Evolutionary conservation across 306 rosid species (phyloP).

Genomic region (Fagus sylvatica): DNA sequence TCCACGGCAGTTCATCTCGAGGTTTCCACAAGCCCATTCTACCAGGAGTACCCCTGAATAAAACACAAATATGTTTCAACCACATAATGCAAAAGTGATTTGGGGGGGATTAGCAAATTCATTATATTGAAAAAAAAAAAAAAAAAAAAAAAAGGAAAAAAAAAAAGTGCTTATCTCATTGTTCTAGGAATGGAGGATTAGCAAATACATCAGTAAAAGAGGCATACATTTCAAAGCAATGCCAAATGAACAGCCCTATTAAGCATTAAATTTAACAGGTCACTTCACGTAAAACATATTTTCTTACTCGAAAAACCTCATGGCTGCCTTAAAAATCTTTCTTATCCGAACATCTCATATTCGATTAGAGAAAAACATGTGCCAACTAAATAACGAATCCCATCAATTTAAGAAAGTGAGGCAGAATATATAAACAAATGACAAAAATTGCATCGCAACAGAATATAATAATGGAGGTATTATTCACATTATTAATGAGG

Average conservation of each 20-base stretch:
- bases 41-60: slow-evolving; percentile 12
- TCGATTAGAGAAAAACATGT: background rate
- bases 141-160: no score
- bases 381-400: no score
- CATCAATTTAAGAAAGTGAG: no score
- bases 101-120: background rate
- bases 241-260: background rate
- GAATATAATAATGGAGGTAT: background rate
- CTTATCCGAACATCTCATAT: background rate
- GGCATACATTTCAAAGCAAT: background rate
- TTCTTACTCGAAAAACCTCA: background rate
- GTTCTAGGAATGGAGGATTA: background rate
- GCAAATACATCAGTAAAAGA: background rate
- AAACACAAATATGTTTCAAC: slow-evolving; percentile 7
- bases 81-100: background rate
- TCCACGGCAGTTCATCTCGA: slow-evolving; percentile 12
- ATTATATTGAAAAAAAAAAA: background rate
- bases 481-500: no score
- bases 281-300: background rate
- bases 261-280: background rate
- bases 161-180: no score
- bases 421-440: background rate
- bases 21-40: background rate
- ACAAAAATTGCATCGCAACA: background rate
- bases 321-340: background rate